Base-by-base conservation (phyloP, 1,284 basidiomycete species). In the Laetiporus sulphureus region DNA sequence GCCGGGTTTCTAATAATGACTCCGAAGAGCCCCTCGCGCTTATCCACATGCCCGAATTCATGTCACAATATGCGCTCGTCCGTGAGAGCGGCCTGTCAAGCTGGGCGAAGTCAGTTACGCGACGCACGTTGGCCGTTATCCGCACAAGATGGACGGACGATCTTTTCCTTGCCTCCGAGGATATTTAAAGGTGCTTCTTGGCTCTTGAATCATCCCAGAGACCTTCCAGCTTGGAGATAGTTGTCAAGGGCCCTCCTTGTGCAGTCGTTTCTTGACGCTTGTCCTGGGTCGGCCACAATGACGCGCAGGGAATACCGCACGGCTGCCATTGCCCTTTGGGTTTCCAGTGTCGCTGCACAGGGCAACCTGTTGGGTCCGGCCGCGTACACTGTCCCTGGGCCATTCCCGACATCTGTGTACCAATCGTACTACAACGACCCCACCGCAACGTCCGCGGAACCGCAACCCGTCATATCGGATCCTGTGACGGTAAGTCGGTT, bases 391-490 rank as follows among this genome's bases (percentile, higher is more conserved):
- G 78, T 61, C 7, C 71, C 79, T 4, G 80, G 80, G n/a, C 55
- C 61, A 4, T 83, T 84, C 57, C 83, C 83, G 2, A 81, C 79
- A 2, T 73, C 76, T 4, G 61, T 71, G 30, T 85, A 75, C 57
- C 53, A 63, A 15, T 56, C 69, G 47, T 88, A 86, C 59, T 84
- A 79, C 61, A 83, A 86, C 58, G 62, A 72, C 47, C 83, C 85
- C 19, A 85, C 81, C 4, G 78, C 74, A 25, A 85, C 83, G 1
- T 69, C 69, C 12, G 73, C 68, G 2, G 81, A 86, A 57, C 75
- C 77, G 4, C 81, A 86, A 57, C 85, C 83, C 22, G 68, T 83
- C 42, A 72, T 86, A 39, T 74, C 79, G 4, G 82, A 87, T 54
- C 77, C 79, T 8, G 71, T 84, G 20, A 67, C 68, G 24, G 83